These are phyloP conservation scores for Pleomassaria siparia DNA, from an alignment of 2,329 filamentous ascomycete species.

Conservation along the genomic window DNA sequence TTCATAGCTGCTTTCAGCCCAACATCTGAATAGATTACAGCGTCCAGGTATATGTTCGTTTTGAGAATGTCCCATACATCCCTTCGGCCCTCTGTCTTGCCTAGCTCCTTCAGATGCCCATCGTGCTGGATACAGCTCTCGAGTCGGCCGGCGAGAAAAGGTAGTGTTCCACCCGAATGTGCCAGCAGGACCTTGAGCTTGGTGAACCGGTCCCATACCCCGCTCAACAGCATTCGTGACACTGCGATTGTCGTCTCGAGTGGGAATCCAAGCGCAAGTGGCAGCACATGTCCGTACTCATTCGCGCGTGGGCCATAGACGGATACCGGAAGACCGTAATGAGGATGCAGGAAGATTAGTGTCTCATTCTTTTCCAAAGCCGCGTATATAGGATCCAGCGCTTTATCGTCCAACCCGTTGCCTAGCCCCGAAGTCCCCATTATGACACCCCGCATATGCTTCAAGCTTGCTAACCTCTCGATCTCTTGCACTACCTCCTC, in stretches of 20 bases:
- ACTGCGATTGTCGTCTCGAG: constrained; percentile 92
- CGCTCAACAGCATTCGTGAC: constrained; percentile 81
- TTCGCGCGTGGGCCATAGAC: constrained; percentile 77
- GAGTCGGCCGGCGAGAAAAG: constrained; percentile 84
- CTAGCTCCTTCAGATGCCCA: constrained; percentile 67
- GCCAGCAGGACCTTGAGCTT: constrained; percentile 75
- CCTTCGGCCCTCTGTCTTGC: constrained; percentile 58
- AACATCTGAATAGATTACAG: constrained; percentile 78
- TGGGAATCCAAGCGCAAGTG: constrained; percentile 83
- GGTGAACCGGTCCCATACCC: constrained; percentile 77
- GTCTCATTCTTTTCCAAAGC: constrained; percentile 66
- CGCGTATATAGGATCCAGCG: constrained; percentile 70
- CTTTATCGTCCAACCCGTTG: constrained; percentile 75
- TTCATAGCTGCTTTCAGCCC: constrained; percentile 71
- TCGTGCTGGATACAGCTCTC: constrained; percentile 88
- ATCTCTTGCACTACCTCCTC: constrained; percentile 67
- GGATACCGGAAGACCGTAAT: constrained; percentile 80
- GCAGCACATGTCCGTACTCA: constrained; percentile 82
- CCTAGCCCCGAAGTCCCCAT: constrained; percentile 83
- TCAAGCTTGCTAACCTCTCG: constrained; percentile 60
- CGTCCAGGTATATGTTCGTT: constrained; percentile 84
- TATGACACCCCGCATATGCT: constrained; percentile 79
- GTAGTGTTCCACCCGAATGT: constrained; percentile 84
- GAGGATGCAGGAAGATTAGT: constrained; percentile 83
- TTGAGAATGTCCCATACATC: constrained; percentile 66